Evolutionary conservation across 1,284 basidiomycete species (phyloP).

Genomic region (Somion occarium): DNA sequence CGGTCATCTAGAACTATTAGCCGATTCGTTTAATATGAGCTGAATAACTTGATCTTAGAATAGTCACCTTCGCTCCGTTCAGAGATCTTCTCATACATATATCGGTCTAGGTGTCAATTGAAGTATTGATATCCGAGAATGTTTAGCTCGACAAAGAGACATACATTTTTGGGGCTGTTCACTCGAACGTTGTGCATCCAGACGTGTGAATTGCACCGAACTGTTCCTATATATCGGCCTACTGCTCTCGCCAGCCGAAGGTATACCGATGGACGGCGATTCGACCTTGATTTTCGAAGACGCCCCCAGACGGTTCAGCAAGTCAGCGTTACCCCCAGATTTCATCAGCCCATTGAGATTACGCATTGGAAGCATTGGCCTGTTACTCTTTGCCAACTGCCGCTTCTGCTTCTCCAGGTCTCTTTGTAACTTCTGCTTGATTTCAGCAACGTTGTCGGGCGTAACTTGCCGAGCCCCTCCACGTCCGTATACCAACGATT

Average conservation of each 20-base stretch:
- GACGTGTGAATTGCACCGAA: constrained; percentile 8
- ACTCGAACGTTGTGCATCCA: constrained; percentile 12
- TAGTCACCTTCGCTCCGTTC: constrained; percentile 78
- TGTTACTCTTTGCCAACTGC: constrained; percentile 19
- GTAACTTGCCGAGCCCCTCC: constrained; percentile 40
- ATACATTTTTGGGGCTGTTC: constrained; percentile 50
- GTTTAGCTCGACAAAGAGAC: no score
- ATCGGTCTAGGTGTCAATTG: constrained; percentile 57
- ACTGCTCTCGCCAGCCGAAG: constrained; percentile 17
- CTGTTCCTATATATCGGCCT: constrained; percentile 9
- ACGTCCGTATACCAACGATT: constrained; percentile 45
- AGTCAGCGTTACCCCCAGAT: constrained; percentile 11
- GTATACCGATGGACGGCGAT: constrained; percentile 2
- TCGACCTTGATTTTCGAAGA: neutral
- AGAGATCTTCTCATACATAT: constrained; percentile 89
- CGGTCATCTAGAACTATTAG: constrained; percentile 69
- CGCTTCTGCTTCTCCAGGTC: constrained; percentile 39
- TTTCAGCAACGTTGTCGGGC: constrained; percentile 42
- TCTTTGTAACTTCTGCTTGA: constrained; percentile 52
- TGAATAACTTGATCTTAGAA: constrained; percentile 3
- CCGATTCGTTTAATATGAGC: neutral
- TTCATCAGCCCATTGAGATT: constrained; percentile 16
- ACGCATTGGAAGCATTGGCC: constrained; percentile 16
- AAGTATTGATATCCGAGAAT: constrained; percentile 3
- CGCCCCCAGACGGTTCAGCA: neutral